phyloP scores from a whole-genome alignment of 2,329 filamentous ascomycete species.

The Rosellinia necatrix region DNA sequence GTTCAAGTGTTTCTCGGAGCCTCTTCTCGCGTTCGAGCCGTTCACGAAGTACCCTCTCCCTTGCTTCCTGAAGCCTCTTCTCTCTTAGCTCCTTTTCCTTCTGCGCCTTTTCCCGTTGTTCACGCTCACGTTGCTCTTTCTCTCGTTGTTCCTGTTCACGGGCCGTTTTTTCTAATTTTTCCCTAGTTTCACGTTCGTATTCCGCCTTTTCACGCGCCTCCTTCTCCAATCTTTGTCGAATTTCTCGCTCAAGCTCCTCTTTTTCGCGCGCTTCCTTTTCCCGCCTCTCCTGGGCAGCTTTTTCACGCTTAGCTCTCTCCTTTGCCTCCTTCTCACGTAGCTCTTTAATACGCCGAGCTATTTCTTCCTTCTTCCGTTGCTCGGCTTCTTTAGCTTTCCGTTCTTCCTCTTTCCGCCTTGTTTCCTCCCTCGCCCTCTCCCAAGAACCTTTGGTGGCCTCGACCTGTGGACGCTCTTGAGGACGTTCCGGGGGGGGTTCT shows the following conservation, averaged over 20 bases:
- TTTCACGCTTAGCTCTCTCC: slow-evolving; percentile 40
- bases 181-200: slow-evolving; percentile 44
- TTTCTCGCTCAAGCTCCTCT: slow-evolving; percentile 38
- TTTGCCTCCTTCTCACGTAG: slow-evolving; percentile 56
- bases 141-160: slow-evolving; percentile 30
- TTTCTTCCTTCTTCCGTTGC: slow-evolving; percentile 62
- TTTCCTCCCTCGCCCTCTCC: slow-evolving; percentile 73
- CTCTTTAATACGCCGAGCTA: slow-evolving; percentile 57
- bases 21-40: slow-evolving; percentile 26
- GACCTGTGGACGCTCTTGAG: slow-evolving; percentile 32
- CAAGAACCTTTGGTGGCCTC: slow-evolving; percentile 55
- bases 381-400: slow-evolving; percentile 65
- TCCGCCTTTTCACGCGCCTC: slow-evolving; percentile 43
- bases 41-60: slow-evolving; percentile 44
- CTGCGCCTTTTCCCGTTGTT: slow-evolving; percentile 43
- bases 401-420: slow-evolving; percentile 65
- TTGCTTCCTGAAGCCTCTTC: slow-evolving; percentile 36
- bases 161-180: slow-evolving; percentile 44
- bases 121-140: slow-evolving; percentile 47
- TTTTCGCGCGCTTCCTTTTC: slow-evolving; percentile 45
- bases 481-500: slow-evolving; percentile 18
- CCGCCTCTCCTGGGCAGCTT: slow-evolving; percentile 42
- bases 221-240: slow-evolving; percentile 42
- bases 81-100: slow-evolving; percentile 27
- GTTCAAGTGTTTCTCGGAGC: slow-evolving; percentile 29